phyloP scores from a whole-genome alignment of 352 stramenopile species.

The Phytophthora uliginosa region DNA sequence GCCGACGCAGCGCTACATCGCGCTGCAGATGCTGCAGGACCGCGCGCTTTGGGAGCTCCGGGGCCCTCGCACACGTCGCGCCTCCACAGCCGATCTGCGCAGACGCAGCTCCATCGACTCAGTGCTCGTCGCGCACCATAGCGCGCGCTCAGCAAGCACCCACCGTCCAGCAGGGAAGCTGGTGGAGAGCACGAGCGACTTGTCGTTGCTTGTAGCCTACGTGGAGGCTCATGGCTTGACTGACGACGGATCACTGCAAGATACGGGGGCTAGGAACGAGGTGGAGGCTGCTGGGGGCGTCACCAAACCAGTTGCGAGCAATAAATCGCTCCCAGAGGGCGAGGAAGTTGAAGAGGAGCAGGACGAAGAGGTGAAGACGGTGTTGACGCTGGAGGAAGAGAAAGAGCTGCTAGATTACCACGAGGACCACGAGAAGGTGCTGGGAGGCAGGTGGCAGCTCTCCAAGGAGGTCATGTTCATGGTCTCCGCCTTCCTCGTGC shows the following conservation, averaged over 20 bases:
- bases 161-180: conserved; percentile 23
- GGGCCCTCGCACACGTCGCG: conserved; percentile 19
- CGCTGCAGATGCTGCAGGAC: conserved; percentile 42
- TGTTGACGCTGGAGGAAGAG: conserved; percentile 18
- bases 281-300: neutral
- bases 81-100: conserved; percentile 25
- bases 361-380: conserved; percentile 11
- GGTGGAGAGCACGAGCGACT: conserved; percentile 35
- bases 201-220: conserved; percentile 31
- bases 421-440: neutral
- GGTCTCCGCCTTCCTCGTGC: conserved; percentile 64
- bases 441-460: conserved; percentile 29
- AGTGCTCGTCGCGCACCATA: neutral
- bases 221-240: conserved; percentile 1
- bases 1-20: conserved; percentile 41
- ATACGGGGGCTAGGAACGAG: neutral
- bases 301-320: neutral
- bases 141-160: conserved; percentile 18
- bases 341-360: conserved; percentile 25
- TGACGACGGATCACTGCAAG: neutral
- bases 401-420: conserved; percentile 8
- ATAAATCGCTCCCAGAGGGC: conserved; percentile 17
- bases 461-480: conserved; percentile 77
- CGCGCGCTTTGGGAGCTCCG: conserved; percentile 23
- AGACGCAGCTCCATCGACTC: conserved; percentile 25